A percentile compares a stretch with the other conserved stretches of the same genome.
phyloP scores from a whole-genome alignment of 176 grass and related monocot genomes.

The Musa troglodytarum region DNA sequence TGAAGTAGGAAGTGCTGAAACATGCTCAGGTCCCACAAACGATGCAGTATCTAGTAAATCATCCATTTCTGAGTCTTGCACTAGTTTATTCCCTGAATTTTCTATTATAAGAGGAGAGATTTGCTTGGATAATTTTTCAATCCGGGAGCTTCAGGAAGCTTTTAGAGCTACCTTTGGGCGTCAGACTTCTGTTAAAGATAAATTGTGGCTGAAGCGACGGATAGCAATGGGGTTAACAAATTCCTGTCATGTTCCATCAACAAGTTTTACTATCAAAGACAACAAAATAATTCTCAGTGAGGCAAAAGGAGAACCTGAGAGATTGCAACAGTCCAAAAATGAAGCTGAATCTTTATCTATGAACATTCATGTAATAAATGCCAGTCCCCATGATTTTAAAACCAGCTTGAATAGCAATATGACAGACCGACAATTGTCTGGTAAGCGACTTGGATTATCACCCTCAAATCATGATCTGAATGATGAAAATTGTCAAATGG shows the following conservation, averaged over 20 bases:
- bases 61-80: conserved; percentile 46
- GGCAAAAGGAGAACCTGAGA: conserved; percentile 18
- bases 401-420: conserved; percentile 33
- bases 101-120: conserved; percentile 76
- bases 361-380: conserved; percentile 28
- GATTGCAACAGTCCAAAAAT: conserved; percentile 15
- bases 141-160: conserved; percentile 91
- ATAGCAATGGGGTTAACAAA: conserved; percentile 91
- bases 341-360: conserved; percentile 27
- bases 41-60: conserved; percentile 27
- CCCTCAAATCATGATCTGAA: conserved; percentile 23
- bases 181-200: conserved; percentile 93
- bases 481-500: conserved; percentile 32
- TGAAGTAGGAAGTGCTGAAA: conserved; percentile 60
- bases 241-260: conserved; percentile 73
- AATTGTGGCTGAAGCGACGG: conserved; percentile 93
- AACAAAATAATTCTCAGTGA: conserved; percentile 49
- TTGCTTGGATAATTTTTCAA: conserved; percentile 77
- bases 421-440: conserved; percentile 42
- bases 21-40: conserved; percentile 36
- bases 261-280: conserved; percentile 69
- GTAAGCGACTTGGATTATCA: conserved; percentile 41
- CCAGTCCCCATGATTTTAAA: conserved; percentile 26
- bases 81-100: conserved; percentile 63
- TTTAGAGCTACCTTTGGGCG: conserved; percentile 90